Base-by-base conservation (phyloP, 768 basidiomycete genomes). In the Hygrocybe punicea region DNA sequence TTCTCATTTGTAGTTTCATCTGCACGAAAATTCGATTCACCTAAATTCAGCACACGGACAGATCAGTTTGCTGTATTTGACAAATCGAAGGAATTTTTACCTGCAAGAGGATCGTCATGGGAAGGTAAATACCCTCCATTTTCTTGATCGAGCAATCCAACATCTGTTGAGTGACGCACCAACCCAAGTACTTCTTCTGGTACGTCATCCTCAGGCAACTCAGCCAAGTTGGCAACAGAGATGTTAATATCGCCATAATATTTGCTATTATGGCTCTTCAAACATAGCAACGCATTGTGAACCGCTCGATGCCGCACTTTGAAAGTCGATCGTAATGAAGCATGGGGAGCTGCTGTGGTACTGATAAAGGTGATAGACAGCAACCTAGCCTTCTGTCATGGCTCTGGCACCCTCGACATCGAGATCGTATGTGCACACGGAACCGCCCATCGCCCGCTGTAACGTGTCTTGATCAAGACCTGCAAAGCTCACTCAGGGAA, bases 71-170 rank as follows among this genome's bases (percentile, higher is more conserved):
- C 36, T 37, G n/a, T 9, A 37, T 37, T 9, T 9, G 9, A 75
- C 63, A 56, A 77, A 77, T 4, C 58, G 56, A 11, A 49, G 69
- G 13, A 63, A 54, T 59, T 78, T 76, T 10, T n/a, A n/a, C n/a
- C n/a, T n/a, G n/a, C n/a, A n/a, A n/a, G n/a, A n/a, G n/a, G n/a
- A n/a, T n/a, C n/a, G n/a, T n/a, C n/a, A n/a, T n/a, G n/a, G n/a
- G n/a, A n/a, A n/a, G n/a, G n/a, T n/a, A n/a, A n/a, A n/a, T n/a
- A n/a, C n/a, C n/a, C n/a, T n/a, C n/a, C n/a, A n/a, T n/a, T n/a
- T n/a, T n/a, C n/a, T n/a, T 46, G 5, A 2, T 62, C 59, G 1
- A 67, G 23, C 0, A 59, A 36, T 0, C 46, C 55, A 0, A 53
- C 46, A 51, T 76, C 65, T 0, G 1, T 25, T 1, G 68, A 65